phyloP scores from a whole-genome alignment of 192 early-diverging fungal genomes.

The Mortierella alpina region DNA sequence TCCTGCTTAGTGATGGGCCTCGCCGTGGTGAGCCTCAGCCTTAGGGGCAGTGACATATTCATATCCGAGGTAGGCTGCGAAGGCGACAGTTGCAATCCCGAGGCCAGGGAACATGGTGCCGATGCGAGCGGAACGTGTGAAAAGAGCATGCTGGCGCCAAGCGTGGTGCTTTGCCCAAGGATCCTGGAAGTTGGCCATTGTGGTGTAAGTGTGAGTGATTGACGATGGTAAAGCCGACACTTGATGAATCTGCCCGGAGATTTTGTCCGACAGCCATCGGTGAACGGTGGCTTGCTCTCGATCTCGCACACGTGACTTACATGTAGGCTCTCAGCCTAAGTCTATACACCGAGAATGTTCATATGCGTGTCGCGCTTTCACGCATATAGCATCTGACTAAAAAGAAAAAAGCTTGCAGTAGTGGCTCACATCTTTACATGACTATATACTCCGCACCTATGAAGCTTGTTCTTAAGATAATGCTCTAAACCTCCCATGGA shows the following conservation, averaged over 20 bases:
- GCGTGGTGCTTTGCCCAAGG: slow-evolving; percentile 81
- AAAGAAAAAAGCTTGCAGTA: no score
- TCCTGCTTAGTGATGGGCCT: slow-evolving; percentile 37
- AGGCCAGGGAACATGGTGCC: slow-evolving; percentile 80
- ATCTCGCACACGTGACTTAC: background rate
- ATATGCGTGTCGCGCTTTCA: no score
- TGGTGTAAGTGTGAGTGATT: background rate
- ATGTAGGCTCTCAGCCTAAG: no score
- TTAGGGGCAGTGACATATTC: slow-evolving; percentile 69
- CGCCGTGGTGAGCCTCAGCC: slow-evolving; percentile 43
- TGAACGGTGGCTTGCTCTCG: background rate
- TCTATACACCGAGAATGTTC: no score
- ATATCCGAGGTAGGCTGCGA: slow-evolving; percentile 76
- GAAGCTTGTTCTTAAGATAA: slow-evolving; percentile 7
- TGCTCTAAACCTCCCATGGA: background rate
- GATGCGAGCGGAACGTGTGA: slow-evolving; percentile 69
- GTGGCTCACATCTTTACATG: no score
- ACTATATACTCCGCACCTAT: background rate
- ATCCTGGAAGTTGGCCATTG: slow-evolving; percentile 68
- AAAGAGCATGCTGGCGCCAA: slow-evolving; percentile 78
- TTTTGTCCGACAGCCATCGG: background rate
- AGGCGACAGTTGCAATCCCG: slow-evolving; percentile 80
- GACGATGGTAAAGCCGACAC: background rate
- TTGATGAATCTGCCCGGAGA: slow-evolving; percentile 1
- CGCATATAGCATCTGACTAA: no score